Conservation (phyloP, 2,329 filamentous ascomycete species). For the Blastomyces percursus region DNA sequence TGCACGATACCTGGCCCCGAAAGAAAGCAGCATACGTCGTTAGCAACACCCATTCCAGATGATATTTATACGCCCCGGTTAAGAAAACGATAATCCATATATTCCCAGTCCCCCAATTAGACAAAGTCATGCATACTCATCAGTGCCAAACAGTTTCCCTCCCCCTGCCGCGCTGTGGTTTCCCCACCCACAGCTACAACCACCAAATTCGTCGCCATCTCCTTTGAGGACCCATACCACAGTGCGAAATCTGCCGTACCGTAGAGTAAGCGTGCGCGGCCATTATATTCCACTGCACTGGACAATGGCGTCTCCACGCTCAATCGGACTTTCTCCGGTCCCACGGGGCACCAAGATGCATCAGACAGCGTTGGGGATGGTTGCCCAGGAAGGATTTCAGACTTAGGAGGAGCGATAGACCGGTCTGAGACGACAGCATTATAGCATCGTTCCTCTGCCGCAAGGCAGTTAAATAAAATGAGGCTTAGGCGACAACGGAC, state of each 20-base stretch:
- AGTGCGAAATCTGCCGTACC: conserved; percentile 1
- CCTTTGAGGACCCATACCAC: neutral
- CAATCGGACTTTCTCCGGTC: neutral
- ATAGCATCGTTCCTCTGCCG: neutral
- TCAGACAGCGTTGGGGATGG: neutral
- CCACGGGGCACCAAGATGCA: neutral
- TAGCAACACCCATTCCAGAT: neutral
- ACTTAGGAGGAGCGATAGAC: neutral
- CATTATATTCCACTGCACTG: neutral
- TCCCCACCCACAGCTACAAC: neutral
- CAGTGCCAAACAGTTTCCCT: conserved; percentile 1
- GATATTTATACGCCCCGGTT: too few relatives aligned
- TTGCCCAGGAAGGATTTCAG: neutral
- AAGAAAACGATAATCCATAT: neutral
- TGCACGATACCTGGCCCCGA: neutral
- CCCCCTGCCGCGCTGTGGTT: neutral
- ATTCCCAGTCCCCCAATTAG: neutral
- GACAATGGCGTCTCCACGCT: neutral
- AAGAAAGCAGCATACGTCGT: neutral
- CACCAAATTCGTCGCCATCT: neutral
- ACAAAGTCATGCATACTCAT: neutral
- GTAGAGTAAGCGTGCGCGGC: neutral
- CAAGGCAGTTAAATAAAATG: neutral
- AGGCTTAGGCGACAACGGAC: conserved; percentile 1
- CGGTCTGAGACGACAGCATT: neutral